Base-by-base conservation (phyloP, 139 green algal species). In the Micromonas pusilla region DNA sequence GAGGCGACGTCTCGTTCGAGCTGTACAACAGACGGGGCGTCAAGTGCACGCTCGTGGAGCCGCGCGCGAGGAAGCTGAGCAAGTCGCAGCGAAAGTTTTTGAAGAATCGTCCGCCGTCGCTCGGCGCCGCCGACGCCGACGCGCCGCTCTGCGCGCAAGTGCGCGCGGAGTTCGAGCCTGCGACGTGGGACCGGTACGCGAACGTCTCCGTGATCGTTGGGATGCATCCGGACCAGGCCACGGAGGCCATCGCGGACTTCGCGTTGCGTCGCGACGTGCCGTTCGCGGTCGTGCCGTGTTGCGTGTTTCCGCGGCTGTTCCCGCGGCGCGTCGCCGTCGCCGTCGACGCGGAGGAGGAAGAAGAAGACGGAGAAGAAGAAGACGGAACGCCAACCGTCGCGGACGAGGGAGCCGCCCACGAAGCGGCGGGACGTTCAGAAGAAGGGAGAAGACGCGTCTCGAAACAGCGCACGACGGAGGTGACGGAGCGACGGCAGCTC, bases 1-100 rank as follows among this genome's bases (percentile, higher is more conserved):
- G 83, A 1, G 90, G 90, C 19, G 83, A 72, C 26, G 33, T 94
- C 25, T 86, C 86, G 0, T 93, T 91, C 79, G 75, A 89, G 75
- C 67, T 94, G 52, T 25, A 76, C 26, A 57, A 39, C 20, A 73
- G 81, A 21, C 83, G 82, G 28, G 75, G 85, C 16, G 81, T 91
- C 60, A 68, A 21, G 6, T 67, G 32, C 34, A 93, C 90, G 1
- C 72, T 92, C 26, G 79, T 94, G 23, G 90, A 94, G 32, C 89
- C 90, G 1, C 82, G 89, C 4, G 38, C 63, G 19, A 76, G 85
- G 23, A 86, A 87, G 52, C 82, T 91, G 34, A 83, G 33, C 52
- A 84, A 84, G 54, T 34, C 36, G 31, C 64, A 82, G 60, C 54
- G 53, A n/a, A 73, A 64, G 33, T 65, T 65, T 28, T 67, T 86